phyloP scores from a whole-genome alignment of 176 grass and related monocot genomes.

The Oryza meyeriana region DNA sequence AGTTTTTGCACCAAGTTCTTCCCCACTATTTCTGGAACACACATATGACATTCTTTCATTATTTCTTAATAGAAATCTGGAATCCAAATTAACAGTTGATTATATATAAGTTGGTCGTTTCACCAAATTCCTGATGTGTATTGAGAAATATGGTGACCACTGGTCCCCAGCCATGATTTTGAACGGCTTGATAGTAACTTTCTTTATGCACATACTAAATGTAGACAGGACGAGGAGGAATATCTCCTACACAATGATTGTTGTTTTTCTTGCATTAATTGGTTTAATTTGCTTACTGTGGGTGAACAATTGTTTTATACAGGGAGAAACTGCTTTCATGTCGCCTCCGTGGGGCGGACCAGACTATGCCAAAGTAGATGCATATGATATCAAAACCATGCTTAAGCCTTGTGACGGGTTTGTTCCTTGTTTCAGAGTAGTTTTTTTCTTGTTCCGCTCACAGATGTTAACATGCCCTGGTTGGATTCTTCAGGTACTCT shows the following conservation, averaged over 20 bases:
- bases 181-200: not conserved
- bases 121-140: not conserved
- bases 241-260: not conserved
- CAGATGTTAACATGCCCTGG: slow-evolving; percentile 1
- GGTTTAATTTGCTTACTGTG: slow-evolving; percentile 10
- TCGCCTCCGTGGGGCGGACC: slow-evolving; percentile 98
- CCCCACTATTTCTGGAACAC: not conserved
- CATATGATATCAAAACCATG: slow-evolving; percentile 81
- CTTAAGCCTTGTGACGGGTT: slow-evolving; percentile 93
- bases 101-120: not conserved
- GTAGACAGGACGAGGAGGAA: not conserved
- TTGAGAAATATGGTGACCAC: not conserved
- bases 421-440: slow-evolving; percentile 29
- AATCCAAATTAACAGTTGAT: not conserved
- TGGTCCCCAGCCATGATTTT: not conserved
- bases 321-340: slow-evolving; percentile 86
- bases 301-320: slow-evolving; percentile 10
- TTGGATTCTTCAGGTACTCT: slow-evolving; percentile 48
- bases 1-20: not conserved
- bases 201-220: slow-evolving; percentile 1
- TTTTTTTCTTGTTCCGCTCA: not conserved
- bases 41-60: not conserved
- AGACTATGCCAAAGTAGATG: slow-evolving; percentile 75
- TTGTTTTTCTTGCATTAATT: slow-evolving; percentile 9
- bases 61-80: not conserved